Evolutionary conservation across 176 grass and related monocot species (phyloP).

Genomic region (Avena sativa): DNA sequence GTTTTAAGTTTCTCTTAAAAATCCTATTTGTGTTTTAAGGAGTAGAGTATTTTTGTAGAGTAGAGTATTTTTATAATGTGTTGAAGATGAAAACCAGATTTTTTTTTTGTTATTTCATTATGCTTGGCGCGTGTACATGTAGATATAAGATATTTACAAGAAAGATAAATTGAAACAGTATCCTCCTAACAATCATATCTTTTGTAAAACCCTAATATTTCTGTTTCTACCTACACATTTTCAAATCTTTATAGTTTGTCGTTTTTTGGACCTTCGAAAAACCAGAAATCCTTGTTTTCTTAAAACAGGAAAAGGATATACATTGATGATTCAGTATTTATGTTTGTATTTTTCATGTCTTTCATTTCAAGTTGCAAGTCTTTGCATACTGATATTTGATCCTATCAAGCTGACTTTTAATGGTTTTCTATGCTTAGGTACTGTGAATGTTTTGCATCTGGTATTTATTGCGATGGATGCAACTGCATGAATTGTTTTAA

Average conservation of each 20-base stretch:
- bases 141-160: conserved; percentile 14
- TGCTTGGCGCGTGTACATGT: neutral
- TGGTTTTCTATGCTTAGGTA: conserved; percentile 63
- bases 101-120: neutral
- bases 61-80: conserved; percentile 7
- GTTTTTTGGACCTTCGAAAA: conserved; percentile 27
- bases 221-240: neutral
- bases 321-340: conserved; percentile 4
- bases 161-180: neutral
- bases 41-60: conserved; percentile 20
- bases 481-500: conserved; percentile 95
- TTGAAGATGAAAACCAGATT: neutral
- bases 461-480: conserved; percentile 91
- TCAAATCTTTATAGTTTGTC: conserved; percentile 20
- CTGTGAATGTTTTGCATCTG: conserved; percentile 96
- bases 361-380: neutral
- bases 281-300: neutral
- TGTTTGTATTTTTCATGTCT: neutral
- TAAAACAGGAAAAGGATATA: neutral
- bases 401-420: conserved; percentile 33
- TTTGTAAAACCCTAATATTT: conserved; percentile 4
- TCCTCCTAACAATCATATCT: conserved; percentile 2
- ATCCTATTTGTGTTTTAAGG: neutral
- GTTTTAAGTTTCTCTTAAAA: neutral
- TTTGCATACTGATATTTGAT: conserved; percentile 31